phyloP scores from a whole-genome alignment of 192 early-diverging fungal species.

The Coemansia sp. region DNA sequence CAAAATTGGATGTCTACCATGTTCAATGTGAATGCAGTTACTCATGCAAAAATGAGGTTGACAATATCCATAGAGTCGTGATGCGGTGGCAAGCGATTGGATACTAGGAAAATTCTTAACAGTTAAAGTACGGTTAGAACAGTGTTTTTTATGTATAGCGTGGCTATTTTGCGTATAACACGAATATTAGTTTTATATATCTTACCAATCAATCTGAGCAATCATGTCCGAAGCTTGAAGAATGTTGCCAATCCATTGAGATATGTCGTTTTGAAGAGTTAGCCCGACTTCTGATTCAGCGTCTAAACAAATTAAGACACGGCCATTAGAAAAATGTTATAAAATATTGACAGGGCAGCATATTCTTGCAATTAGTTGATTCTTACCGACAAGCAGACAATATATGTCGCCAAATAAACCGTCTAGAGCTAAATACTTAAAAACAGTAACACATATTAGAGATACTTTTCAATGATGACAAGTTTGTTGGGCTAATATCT shows the following conservation, averaged over 20 bases:
- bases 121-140: too few relatives aligned
- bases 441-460: neutral
- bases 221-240: constrained; percentile 52
- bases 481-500: neutral
- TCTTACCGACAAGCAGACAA: constrained; percentile 69
- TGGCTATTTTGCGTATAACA: neutral
- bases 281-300: constrained; percentile 83
- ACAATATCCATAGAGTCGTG: constrained; percentile 21
- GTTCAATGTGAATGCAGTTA: constrained; percentile 25
- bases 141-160: too few relatives aligned
- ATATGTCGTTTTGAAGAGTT: constrained; percentile 62
- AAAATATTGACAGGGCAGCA: neutral
- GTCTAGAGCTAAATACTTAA: constrained; percentile 66
- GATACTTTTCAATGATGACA: neutral
- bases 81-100: constrained; percentile 25
- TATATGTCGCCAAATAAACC: constrained; percentile 80
- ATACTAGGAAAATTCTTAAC: constrained; percentile 13
- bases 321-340: neutral
- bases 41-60: constrained; percentile 13
- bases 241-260: constrained; percentile 58
- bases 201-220: constrained; percentile 57
- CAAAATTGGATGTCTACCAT: constrained; percentile 32
- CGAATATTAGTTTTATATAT: neutral
- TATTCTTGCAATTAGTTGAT: neutral
- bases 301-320: constrained; percentile 46